These are phyloP conservation scores for Crucibulum laeve DNA, from an alignment of 768 basidiomycete species.

Conservation along the genomic window DNA sequence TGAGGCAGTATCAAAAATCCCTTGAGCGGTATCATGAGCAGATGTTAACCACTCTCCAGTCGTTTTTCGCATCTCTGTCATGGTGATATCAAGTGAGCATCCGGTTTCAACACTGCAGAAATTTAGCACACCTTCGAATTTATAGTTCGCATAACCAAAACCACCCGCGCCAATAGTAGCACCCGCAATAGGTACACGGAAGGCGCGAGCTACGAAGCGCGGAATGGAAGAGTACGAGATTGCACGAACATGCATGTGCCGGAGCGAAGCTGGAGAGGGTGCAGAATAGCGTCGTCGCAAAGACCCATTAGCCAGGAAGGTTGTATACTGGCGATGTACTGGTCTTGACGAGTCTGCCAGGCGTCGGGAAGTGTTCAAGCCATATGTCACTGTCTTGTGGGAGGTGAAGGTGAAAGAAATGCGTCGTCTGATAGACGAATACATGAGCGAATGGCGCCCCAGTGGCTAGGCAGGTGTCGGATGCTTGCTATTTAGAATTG, in stretches of 20 bases:
- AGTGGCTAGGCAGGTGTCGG: no score
- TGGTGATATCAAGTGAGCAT: neutral
- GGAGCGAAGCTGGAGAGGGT: constrained; percentile 37
- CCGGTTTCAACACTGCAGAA: no score
- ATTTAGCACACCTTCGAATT: constrained; percentile 86
- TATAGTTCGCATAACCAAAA: constrained; percentile 93
- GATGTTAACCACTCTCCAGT: constrained; percentile 63
- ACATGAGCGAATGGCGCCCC: constrained; percentile 26
- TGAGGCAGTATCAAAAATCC: constrained; percentile 68
- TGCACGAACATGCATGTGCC: constrained; percentile 69
- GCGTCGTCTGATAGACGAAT: constrained; percentile 37
- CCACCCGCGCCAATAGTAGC: constrained; percentile 89
- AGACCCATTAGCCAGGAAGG: constrained; percentile 50
- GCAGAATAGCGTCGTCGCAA: constrained; percentile 46
- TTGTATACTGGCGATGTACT: constrained; percentile 54
- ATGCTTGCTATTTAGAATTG: no score
- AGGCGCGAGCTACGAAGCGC: constrained; percentile 82
- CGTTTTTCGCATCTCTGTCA: constrained; percentile 66
- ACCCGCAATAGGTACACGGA: constrained; percentile 84
- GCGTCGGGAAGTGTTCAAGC: constrained; percentile 39
- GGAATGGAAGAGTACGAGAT: constrained; percentile 88
- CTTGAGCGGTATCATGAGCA: constrained; percentile 68
- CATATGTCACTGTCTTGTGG: constrained; percentile 52
- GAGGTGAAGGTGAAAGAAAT: constrained; percentile 21
- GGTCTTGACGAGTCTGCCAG: constrained; percentile 29